Evolutionary conservation across 1,139 yeast genomes (phyloP).

Genomic region (Suhomyces wounanorum): DNA sequence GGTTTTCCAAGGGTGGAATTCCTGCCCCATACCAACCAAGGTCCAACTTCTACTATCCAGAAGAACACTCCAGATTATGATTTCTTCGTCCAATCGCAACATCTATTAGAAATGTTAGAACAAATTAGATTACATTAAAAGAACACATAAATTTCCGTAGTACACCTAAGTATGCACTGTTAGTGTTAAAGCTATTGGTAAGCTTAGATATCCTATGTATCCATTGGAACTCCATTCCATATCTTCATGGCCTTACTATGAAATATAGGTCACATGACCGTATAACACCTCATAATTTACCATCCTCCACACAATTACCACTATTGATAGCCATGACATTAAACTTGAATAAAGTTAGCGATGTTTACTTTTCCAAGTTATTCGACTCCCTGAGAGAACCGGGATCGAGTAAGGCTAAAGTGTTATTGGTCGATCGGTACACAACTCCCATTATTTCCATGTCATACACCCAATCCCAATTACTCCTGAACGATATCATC

Average conservation of each 20-base stretch:
- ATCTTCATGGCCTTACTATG: too few relatives aligned
- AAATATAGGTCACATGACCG: conserved; percentile 11
- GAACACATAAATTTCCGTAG: not conserved
- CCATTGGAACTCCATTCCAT: too few relatives aligned
- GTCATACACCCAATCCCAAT: conserved; percentile 83
- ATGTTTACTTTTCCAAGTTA: conserved; percentile 39
- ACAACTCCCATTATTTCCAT: conserved; percentile 85
- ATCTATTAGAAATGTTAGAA: not conserved
- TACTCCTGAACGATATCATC: conserved; percentile 79
- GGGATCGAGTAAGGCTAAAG: conserved; percentile 56
- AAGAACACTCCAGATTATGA: conserved; percentile 33
- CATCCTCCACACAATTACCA: not conserved
- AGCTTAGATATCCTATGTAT: too few relatives aligned
- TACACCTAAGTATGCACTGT: too few relatives aligned
- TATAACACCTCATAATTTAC: conserved; percentile 1
- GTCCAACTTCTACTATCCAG: conserved; percentile 32
- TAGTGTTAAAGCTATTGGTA: too few relatives aligned
- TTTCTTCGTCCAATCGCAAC: too few relatives aligned
- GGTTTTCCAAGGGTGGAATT: conserved; percentile 27
- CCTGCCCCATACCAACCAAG: conserved; percentile 39
- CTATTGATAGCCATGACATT: conserved; percentile 27
- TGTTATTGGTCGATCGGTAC: conserved; percentile 71
- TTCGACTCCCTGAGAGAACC: conserved; percentile 26
- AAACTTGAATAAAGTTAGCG: conserved; percentile 38
- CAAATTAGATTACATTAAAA: not conserved